phyloP scores from a whole-genome alignment of 176 grass and related monocot genomes.

The Otatea glauca region DNA sequence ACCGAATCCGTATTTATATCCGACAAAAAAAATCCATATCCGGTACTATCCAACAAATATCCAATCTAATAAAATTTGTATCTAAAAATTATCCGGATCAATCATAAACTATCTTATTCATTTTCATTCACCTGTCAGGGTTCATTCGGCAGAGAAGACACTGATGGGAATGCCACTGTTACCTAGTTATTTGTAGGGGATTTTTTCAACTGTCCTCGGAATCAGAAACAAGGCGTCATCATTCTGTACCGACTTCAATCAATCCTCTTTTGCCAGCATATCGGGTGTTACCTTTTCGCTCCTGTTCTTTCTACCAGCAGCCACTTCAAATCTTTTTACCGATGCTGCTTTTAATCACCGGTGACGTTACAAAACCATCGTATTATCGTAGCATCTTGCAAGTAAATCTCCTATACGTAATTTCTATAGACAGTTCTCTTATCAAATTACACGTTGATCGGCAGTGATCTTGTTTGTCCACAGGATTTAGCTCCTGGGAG shows the following conservation, averaged over 20 bases:
- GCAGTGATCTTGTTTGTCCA: background rate
- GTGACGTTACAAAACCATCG: background rate
- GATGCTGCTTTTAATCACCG: background rate
- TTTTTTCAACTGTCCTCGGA: conserved; percentile 9
- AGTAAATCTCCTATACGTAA: background rate
- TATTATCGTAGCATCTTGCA: background rate
- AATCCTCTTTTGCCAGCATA: conserved; percentile 29
- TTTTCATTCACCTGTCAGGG: too few relatives aligned
- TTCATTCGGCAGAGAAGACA: background rate
- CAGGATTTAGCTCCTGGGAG: background rate
- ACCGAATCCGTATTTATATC: too few relatives aligned
- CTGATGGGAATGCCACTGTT: background rate
- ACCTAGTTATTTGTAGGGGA: background rate
- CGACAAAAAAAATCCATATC: too few relatives aligned
- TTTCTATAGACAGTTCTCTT: background rate
- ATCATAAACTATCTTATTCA: too few relatives aligned
- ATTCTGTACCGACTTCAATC: conserved; percentile 17
- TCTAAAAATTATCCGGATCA: too few relatives aligned
- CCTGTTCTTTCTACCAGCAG: background rate
- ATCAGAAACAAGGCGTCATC: conserved; percentile 5
- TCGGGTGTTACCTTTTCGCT: background rate
- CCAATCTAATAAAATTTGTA: too few relatives aligned
- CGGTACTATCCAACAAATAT: too few relatives aligned
- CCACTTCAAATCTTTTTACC: background rate
- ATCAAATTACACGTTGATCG: background rate